Percentiles rank a stretch among this genome's conserved stretches.
These are phyloP conservation scores for Zostera marina DNA, from an alignment of 116 monocot genomes.

Conservation along the genomic window DNA sequence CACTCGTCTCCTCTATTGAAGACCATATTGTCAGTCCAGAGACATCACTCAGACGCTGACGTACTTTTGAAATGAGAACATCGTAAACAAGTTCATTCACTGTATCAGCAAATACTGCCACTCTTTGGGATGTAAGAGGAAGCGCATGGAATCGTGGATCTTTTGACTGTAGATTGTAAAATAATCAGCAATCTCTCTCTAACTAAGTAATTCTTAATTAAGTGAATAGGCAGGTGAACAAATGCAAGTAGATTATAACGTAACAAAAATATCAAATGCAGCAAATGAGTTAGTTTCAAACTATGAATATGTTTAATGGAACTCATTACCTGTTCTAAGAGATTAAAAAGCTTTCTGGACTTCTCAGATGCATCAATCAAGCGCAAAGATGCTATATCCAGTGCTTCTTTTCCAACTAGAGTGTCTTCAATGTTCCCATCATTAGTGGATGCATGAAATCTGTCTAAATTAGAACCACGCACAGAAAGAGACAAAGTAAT, in stretches of 20 bases:
- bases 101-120: constrained; percentile 71
- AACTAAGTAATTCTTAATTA: background rate
- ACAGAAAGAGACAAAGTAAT: constrained; percentile 58
- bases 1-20: constrained; percentile 63
- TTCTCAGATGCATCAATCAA: constrained; percentile 73
- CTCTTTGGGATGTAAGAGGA: constrained; percentile 88
- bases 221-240: background rate
- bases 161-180: constrained; percentile 59
- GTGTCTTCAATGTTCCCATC: constrained; percentile 27
- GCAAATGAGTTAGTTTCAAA: background rate
- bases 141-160: constrained; percentile 94
- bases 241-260: background rate
- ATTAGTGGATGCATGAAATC: constrained; percentile 9
- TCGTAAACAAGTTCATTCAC: constrained; percentile 96
- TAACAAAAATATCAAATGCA: background rate
- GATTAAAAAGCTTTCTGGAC: constrained; percentile 72
- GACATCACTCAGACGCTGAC: constrained; percentile 69
- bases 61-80: constrained; percentile 80
- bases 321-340: constrained; percentile 72
- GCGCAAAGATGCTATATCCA: constrained; percentile 70
- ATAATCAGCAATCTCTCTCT: background rate
- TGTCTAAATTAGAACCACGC: constrained; percentile 36
- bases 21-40: constrained; percentile 77
- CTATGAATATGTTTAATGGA: background rate
- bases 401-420: constrained; percentile 35